These are phyloP conservation scores for Kickxella alabastrina DNA, from an alignment of 192 early-diverging fungal genomes.

Conservation along the genomic window DNA sequence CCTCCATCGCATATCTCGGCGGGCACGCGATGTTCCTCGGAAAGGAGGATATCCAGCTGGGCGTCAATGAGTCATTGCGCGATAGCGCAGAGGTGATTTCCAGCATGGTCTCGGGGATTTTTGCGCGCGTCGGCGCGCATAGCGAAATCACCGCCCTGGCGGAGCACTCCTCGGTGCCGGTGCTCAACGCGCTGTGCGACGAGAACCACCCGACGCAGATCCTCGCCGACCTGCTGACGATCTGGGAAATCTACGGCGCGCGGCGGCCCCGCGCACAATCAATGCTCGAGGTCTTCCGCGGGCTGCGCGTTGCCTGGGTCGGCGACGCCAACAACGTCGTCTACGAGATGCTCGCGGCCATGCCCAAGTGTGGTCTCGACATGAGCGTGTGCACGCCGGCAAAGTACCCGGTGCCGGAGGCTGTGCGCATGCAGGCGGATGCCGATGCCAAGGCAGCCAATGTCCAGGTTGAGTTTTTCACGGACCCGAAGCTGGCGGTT, in stretches of 20 bases:
- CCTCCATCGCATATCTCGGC: conserved; percentile 86
- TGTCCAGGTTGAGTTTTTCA: conserved; percentile 54
- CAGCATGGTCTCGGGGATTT: conserved; percentile 92
- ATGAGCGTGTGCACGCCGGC: conserved; percentile 81
- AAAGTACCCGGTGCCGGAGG: conserved; percentile 71
- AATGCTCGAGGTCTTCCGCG: conserved; percentile 52
- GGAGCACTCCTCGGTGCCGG: conserved; percentile 81
- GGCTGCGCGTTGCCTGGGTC: conserved; percentile 91
- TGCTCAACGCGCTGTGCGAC: conserved; percentile 94
- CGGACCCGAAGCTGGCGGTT: conserved; percentile 75
- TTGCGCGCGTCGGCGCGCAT: conserved; percentile 91
- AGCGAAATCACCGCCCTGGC: conserved; percentile 85
- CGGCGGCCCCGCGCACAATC: conserved; percentile 12
- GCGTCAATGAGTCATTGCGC: conserved; percentile 88
- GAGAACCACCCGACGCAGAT: conserved; percentile 97
- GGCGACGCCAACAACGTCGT: conserved; percentile 98
- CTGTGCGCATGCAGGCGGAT: conserved; percentile 66
- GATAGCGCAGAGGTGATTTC: conserved; percentile 91
- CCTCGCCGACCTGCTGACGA: conserved; percentile 90
- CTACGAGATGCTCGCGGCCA: conserved; percentile 81
- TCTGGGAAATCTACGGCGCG: conserved; percentile 70
- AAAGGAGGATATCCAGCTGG: conserved; percentile 92
- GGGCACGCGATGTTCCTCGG: conserved; percentile 96
- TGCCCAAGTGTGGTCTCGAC: conserved; percentile 84
- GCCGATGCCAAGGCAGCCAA: conserved; percentile 57